These are phyloP conservation scores for Teratosphaeria destructans DNA, from an alignment of 2,329 filamentous ascomycete species.

Conservation along the genomic window DNA sequence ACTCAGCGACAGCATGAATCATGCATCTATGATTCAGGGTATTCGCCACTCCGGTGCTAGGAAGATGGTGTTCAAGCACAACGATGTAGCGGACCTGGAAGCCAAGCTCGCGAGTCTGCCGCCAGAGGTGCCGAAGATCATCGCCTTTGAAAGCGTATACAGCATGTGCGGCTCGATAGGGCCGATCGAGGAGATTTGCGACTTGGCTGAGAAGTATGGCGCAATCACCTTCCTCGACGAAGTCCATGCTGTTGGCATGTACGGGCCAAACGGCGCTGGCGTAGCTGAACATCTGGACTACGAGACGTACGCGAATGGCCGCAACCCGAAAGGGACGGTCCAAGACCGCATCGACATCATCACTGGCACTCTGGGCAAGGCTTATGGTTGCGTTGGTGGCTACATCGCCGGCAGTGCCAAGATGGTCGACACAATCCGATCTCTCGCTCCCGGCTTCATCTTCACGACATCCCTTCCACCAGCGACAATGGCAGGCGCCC, in stretches of 20 bases:
- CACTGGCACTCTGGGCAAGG: slow-evolving; percentile 92
- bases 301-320: slow-evolving; percentile 69
- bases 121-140: slow-evolving; percentile 82
- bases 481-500: slow-evolving; percentile 91
- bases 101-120: slow-evolving; percentile 83
- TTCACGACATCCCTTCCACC: slow-evolving; percentile 96
- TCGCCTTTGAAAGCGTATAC: slow-evolving; percentile 97
- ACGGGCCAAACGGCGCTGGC: slow-evolving; percentile 87
- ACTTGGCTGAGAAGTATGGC: slow-evolving; percentile 93
- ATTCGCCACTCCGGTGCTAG: slow-evolving; percentile 94
- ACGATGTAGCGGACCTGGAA: slow-evolving; percentile 87
- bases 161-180: slow-evolving; percentile 98
- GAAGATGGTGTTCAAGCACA: slow-evolving; percentile 98
- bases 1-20: slow-evolving; percentile 92
- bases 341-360: slow-evolving; percentile 98
- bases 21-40: slow-evolving; percentile 98
- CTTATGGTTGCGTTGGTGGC: slow-evolving; percentile 92
- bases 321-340: slow-evolving; percentile 66
- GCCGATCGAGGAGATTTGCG: slow-evolving; percentile 90
- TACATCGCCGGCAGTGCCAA: slow-evolving; percentile 87
- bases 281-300: slow-evolving; percentile 97
- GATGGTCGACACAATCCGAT: slow-evolving; percentile 86
- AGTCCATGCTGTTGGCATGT: slow-evolving; percentile 98
- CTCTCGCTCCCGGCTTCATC: slow-evolving; percentile 92
- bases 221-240: slow-evolving; percentile 96